Conservation (phyloP, 176 grass and related monocot genomes). For the Oryza glumipatula region DNA sequence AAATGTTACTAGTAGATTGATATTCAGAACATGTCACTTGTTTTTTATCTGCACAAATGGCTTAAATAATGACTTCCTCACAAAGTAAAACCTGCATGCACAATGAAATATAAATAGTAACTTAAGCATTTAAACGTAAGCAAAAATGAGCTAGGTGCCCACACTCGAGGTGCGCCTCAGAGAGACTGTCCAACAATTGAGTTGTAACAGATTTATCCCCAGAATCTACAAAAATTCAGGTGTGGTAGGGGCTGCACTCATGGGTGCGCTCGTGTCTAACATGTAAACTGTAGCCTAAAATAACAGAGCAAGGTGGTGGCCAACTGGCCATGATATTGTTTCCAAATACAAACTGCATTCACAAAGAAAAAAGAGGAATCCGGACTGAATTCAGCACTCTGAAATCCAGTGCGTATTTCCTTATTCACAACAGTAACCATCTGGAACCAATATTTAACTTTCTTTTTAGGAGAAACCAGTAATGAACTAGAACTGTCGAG, state of each 20-base stretch:
- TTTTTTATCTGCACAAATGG: constrained; percentile 18
- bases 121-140: constrained; percentile 12
- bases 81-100: constrained; percentile 27
- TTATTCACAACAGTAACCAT: constrained; percentile 17
- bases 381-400: not conserved
- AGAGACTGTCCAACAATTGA: not conserved
- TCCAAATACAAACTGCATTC: constrained; percentile 12
- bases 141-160: constrained; percentile 1
- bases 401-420: constrained; percentile 2
- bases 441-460: constrained; percentile 11
- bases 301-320: not conserved
- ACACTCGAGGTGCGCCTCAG: not conserved
- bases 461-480: not conserved
- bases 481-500: not conserved
- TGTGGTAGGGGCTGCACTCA: not conserved
- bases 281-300: not conserved
- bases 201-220: not conserved
- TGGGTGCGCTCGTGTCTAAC: not conserved
- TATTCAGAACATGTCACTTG: not conserved
- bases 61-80: not conserved
- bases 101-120: not conserved
- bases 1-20: constrained; percentile 14
- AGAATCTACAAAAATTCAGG: not conserved
- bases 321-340: not conserved
- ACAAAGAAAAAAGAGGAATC: not conserved